phyloP scores from a whole-genome alignment of 441 rosid genomes.

The Lepidium campestre region DNA sequence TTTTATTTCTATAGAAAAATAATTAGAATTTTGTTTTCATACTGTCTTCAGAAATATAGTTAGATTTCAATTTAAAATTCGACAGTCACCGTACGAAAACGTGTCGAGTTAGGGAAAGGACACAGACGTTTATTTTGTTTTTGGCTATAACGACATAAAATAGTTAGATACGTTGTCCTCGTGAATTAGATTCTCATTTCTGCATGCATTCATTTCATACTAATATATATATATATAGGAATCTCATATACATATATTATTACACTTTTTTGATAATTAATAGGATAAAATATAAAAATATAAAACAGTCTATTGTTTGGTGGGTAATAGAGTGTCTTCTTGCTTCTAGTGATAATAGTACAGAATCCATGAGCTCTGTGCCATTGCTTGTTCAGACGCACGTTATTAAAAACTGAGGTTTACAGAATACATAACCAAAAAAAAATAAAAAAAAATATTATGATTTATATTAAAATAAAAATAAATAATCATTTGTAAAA shows the following conservation, averaged over 20 bases:
- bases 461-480: no score
- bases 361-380: slow-evolving; percentile 29
- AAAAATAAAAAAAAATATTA: no score
- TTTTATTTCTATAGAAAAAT: not conserved
- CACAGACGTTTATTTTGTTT: slow-evolving; percentile 11
- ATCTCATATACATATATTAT: not conserved
- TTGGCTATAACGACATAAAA: slow-evolving; percentile 20
- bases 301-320: slow-evolving; percentile 5
- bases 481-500: not conserved
- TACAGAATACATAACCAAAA: slow-evolving; percentile 3
- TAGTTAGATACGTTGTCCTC: slow-evolving; percentile 6
- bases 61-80: slow-evolving; percentile 14
- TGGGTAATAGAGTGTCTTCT: slow-evolving; percentile 20
- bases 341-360: slow-evolving; percentile 7
- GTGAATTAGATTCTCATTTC: slow-evolving; percentile 2
- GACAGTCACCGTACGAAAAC: slow-evolving; percentile 22
- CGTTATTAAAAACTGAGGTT: slow-evolving; percentile 7
- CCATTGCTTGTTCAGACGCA: slow-evolving; percentile 24
- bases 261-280: not conserved
- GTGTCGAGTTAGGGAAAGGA: slow-evolving; percentile 32
- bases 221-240: no score
- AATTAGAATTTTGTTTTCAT: not conserved
- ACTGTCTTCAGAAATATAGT: slow-evolving; percentile 5
- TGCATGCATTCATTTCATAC: slow-evolving; percentile 14
- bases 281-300: not conserved